These are phyloP conservation scores for Ganoderma lucidum DNA, from an alignment of 1,284 basidiomycete species.

Conservation along the genomic window DNA sequence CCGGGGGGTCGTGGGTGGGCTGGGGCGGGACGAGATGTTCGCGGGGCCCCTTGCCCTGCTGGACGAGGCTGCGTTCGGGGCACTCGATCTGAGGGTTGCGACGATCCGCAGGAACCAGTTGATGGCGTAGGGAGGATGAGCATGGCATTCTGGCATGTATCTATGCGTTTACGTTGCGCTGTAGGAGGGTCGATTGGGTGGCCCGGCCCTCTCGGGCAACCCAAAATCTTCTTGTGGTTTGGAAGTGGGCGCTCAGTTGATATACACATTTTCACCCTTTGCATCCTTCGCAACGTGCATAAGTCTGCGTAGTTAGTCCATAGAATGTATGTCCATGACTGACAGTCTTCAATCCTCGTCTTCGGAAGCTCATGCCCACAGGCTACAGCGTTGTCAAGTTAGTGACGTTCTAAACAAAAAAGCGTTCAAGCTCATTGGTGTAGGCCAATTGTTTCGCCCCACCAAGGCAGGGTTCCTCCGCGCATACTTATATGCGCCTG, in stretches of 20 bases:
- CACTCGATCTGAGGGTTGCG: conserved; percentile 12
- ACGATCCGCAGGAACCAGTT: conserved; percentile 7
- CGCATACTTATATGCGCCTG: not conserved
- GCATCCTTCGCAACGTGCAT: no score
- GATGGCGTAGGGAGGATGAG: not conserved
- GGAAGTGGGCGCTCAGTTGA: no score
- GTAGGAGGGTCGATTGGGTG: no score
- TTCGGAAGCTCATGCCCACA: no score
- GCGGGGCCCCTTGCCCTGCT: conserved; percentile 20
- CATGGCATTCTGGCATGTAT: not conserved
- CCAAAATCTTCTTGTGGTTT: no score
- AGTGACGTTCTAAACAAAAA: not conserved
- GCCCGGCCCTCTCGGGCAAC: no score
- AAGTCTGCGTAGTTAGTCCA: no score
- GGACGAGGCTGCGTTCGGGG: conserved; percentile 13
- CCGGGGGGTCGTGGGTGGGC: conserved; percentile 14
- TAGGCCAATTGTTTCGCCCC: not conserved
- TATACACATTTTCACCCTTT: no score
- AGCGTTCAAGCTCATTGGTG: not conserved
- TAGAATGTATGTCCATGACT: no score
- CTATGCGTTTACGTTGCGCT: no score
- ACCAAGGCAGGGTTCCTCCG: not conserved
- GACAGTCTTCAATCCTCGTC: no score
- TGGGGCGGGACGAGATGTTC: conserved; percentile 19
- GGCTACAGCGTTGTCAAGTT: no score